Evolutionary conservation across 2,329 filamentous ascomycete genomes (phyloP), one percentile per base, ranked within the genome.

Genomic region (Dactylella cylindrospora): DNA sequence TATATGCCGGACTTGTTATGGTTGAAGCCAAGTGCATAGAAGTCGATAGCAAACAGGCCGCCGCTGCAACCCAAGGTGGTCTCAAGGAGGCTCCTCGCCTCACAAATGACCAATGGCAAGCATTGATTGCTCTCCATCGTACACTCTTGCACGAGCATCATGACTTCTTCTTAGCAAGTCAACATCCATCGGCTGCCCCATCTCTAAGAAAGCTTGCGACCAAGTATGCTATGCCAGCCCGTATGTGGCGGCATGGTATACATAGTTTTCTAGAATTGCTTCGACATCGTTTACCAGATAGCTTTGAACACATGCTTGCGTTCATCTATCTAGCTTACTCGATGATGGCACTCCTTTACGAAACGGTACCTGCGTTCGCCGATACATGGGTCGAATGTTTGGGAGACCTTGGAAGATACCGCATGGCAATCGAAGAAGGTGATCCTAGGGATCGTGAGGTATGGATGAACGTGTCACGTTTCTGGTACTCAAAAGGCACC

Each of bases 361-460:
- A 97, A 68, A 95, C 88, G 0, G 88, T 95, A 0, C 84, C 86
- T 0, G 78, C 80, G 0, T 96, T 95, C 66, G 81, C 86, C 46
- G 86, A 93, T 54, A 95, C 88, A 0, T 97, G 91, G 91, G 88
- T 95, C 6, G 91, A 96, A 66, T 96, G 90, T 47, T 75, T 97
- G 0, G 91, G 91, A 0, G 90, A 97, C 69, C 73, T 97, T 0
- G 86, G 85, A 0, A 78, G 90, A 15, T 69, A 62, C 68, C 78
- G 85, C 0, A 96, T 96, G 90, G 89, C 90, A 0, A 90, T 96
- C 36, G 90, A 96, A 71, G 86, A 95, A 32, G 82, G 86, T 20
- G 85, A 93, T 64, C 78, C 86, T 15, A 74, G 80, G 1, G 86
- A 91, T 51, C 77, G 86, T 0, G 88, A 95, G 41, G 81, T 83